A percentile compares a stretch with the other conserved stretches of the same genome.
Evolutionary conservation across 139 green algal species (phyloP).

Genomic region (Chlamydomonas schloesseri): DNA sequence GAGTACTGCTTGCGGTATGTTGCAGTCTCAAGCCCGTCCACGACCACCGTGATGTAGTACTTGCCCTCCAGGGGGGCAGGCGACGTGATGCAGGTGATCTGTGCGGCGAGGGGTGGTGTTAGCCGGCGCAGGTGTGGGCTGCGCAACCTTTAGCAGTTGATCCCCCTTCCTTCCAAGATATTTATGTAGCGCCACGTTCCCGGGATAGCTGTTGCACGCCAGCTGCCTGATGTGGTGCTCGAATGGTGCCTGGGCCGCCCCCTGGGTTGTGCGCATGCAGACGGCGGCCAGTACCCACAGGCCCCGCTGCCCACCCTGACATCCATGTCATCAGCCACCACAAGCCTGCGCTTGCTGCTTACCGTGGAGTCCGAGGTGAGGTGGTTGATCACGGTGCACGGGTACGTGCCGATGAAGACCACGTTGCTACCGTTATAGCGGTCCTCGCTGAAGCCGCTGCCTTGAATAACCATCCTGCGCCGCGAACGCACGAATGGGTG

Average conservation of each 20-base stretch:
- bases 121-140: not conserved
- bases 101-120: too few species aligned
- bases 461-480: conserved; percentile 17
- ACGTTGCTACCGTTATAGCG: conserved; percentile 16
- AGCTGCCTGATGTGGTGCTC: not conserved
- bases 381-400: conserved; percentile 45
- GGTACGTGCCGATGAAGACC: conserved; percentile 22
- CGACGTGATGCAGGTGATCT: conserved; percentile 37
- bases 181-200: not conserved
- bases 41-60: conserved; percentile 18
- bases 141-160: too few species aligned
- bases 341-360: not conserved
- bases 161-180: not conserved
- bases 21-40: not conserved
- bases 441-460: conserved; percentile 29
- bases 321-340: too few species aligned
- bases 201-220: not conserved
- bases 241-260: not conserved
- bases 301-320: too few species aligned
- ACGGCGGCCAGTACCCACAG: too few species aligned
- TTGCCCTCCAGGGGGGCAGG: not conserved
- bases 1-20: not conserved
- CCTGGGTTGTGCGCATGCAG: too few species aligned
- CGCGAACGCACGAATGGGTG: not conserved
- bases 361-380: conserved; percentile 28